Base-by-base conservation (phyloP, 2,329 filamentous ascomycete genomes). In the Pestalotiopsis sp. region DNA sequence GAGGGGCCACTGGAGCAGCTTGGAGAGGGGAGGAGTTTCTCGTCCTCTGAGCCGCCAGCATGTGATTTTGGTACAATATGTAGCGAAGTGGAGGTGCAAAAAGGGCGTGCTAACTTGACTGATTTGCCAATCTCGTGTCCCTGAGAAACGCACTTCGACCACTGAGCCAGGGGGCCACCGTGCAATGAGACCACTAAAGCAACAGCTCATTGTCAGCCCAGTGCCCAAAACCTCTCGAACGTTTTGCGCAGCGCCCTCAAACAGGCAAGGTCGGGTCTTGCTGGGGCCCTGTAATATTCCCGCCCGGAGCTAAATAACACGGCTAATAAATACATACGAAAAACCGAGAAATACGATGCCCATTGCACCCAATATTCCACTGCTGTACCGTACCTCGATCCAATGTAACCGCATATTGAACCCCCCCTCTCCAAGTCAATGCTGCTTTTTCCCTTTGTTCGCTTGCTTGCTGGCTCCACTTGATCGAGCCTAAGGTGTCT, bases 151-250 rank as follows among this genome's bases (percentile, higher is more conserved):
- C 23, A 12, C 13, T 27, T 13, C 11, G 23, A 58, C 14, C 17
- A 58, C 20, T 59, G 57, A 23, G 59, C n/a, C 36, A 14, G 36
- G 27, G 59, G 27, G 59, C 38, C 14, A 36, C 14, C 14, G 57
- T 36, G n/a, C 23, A 36, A 27, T 59, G 59, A 39, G 39, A 64
- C 61, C 61, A 64, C 61, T 64, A 39, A 49, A 64, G 25, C n/a
- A 45, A 23, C 61, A 45, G 61, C 14, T 25, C 61, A 64, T 64
- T 49, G 61, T 64, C 61, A 64, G 61, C 61, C 20, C 39, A 64
- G 38, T 11, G 61, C 59, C 11, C 23, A 23, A 17, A 27, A n/a
- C 20, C 17, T 52, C 20, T 52, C 20, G 45, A 17, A n/a, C 20
- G 45, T 52, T 52, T 52, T 52, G 45, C 17, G 17, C 45, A 52